These are phyloP conservation scores for Trichaptum fuscoviolaceum DNA, from an alignment of 768 basidiomycete species.

Conservation along the genomic window DNA sequence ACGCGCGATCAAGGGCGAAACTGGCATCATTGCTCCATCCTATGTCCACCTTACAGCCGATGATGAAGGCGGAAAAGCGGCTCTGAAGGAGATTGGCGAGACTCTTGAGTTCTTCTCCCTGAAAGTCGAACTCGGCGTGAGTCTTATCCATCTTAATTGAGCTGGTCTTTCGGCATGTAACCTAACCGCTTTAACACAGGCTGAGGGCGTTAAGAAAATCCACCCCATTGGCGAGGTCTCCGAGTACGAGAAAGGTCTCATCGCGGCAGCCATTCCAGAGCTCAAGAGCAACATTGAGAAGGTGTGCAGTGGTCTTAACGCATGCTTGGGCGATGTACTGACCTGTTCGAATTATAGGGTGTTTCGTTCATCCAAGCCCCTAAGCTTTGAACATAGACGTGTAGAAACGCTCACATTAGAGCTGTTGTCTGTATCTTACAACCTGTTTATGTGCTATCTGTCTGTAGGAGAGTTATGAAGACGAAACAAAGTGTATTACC, in stretches of 20 bases:
- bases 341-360: slow-evolving; percentile 12
- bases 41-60: slow-evolving; percentile 80
- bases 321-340: background rate
- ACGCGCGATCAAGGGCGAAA: slow-evolving; percentile 81
- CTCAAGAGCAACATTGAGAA: slow-evolving; percentile 60
- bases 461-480: background rate
- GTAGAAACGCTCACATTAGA: background rate
- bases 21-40: slow-evolving; percentile 77
- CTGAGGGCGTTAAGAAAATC: slow-evolving; percentile 80
- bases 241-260: slow-evolving; percentile 64
- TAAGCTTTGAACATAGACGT: slow-evolving; percentile 14
- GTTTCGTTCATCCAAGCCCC: slow-evolving; percentile 17
- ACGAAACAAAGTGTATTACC: background rate
- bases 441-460: background rate
- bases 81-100: slow-evolving; percentile 72
- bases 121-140: slow-evolving; percentile 82
- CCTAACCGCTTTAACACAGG: slow-evolving; percentile 33
- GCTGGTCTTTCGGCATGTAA: slow-evolving; percentile 7
- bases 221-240: slow-evolving; percentile 71
- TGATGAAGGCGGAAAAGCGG: slow-evolving; percentile 59
- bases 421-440: background rate
- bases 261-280: slow-evolving; percentile 80
- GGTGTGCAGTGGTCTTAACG: background rate
- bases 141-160: slow-evolving; percentile 15
- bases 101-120: slow-evolving; percentile 86